phyloP scores from a whole-genome alignment of 306 rosid species.

The Alnus rubra region DNA sequence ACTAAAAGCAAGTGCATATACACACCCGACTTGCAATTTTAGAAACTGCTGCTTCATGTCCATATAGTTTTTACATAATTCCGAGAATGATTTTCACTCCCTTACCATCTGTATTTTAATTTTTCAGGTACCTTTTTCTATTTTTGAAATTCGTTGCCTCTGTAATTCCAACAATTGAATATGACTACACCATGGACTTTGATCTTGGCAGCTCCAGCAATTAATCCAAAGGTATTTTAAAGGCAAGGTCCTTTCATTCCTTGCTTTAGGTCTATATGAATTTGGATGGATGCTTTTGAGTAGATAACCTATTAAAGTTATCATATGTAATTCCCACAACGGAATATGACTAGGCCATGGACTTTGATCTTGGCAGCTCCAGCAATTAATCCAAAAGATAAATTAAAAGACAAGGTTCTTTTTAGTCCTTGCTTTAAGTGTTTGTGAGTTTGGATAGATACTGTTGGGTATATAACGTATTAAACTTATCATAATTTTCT shows the following conservation, averaged over 20 bases:
- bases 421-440: background rate
- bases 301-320: background rate
- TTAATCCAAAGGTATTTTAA: slow-evolving; percentile 43
- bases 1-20: background rate
- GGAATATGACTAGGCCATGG: slow-evolving; percentile 95
- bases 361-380: slow-evolving; percentile 93
- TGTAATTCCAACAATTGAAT: slow-evolving; percentile 95
- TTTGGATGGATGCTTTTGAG: background rate
- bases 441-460: background rate
- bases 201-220: slow-evolving; percentile 92
- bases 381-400: slow-evolving; percentile 57
- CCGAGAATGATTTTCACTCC: background rate
- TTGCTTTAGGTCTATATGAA: background rate
- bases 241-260: background rate
- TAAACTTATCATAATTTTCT: background rate
- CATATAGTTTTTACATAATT: background rate
- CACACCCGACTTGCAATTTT: background rate
- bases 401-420: background rate
- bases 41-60: background rate
- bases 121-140: slow-evolving; percentile 77
- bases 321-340: slow-evolving; percentile 78
- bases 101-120: background rate
- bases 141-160: slow-evolving; percentile 97
- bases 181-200: slow-evolving; percentile 95
- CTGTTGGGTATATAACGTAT: background rate